These are phyloP conservation scores for Sorghum bicolor DNA, from an alignment of 176 grass and related monocot genomes.

Conservation along the genomic window Sorghum_bicolor_NCBIv3 NC_012876.2:4495501-4496000, in stretches of 20 bases:
- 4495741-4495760: slow-evolving; percentile 75
- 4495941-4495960: slow-evolving; percentile 50
- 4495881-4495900: slow-evolving; percentile 85
- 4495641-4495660: too few species aligned
- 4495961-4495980: slow-evolving; percentile 95
- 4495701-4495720: neutral
- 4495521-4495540: too few species aligned
- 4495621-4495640: too few species aligned
- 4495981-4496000: slow-evolving; percentile 98
- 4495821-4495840: slow-evolving; percentile 53
- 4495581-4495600: too few species aligned
- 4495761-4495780: slow-evolving; percentile 54
- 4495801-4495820: neutral
- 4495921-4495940: slow-evolving; percentile 89
- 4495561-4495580: too few species aligned
- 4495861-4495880: slow-evolving; percentile 86
- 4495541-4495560: too few species aligned
- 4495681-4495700: neutral
- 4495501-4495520: neutral
- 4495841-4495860: slow-evolving; percentile 58
- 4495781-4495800: slow-evolving; percentile 26
- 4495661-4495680: too few species aligned
- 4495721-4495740: slow-evolving; percentile 54
- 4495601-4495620: too few species aligned
- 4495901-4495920: slow-evolving; percentile 88